phyloP scores from a whole-genome alignment of 2,329 filamentous ascomycete species.

The Nothophaeocryptopus gaeumannii region DNA sequence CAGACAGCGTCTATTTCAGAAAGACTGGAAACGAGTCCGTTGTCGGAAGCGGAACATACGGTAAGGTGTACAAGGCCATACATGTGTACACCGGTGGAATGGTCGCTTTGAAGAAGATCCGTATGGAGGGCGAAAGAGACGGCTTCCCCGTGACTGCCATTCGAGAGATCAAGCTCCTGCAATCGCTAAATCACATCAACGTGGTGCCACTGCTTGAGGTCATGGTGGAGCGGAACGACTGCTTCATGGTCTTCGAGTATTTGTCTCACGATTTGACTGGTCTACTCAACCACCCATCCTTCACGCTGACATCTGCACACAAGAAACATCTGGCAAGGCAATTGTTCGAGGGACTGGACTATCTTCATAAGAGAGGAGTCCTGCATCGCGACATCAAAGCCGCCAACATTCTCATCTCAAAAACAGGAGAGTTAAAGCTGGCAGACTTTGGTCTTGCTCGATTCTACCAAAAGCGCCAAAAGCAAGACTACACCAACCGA shows the following conservation, averaged over 20 bases:
- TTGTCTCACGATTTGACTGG: constrained; percentile 94
- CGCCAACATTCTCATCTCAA: constrained; percentile 93
- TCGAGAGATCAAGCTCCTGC: constrained; percentile 86
- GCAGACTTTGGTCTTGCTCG: constrained; percentile 95
- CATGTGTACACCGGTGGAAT: constrained; percentile 85
- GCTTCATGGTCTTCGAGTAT: constrained; percentile 99
- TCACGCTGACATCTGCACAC: constrained; percentile 77
- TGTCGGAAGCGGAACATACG: constrained; percentile 91
- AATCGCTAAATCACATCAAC: constrained; percentile 77
- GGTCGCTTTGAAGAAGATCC: constrained; percentile 84
- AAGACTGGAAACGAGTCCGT: constrained; percentile 98
- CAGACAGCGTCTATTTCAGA: constrained; percentile 87
- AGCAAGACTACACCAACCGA: constrained; percentile 94
- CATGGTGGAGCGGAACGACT: constrained; percentile 98
- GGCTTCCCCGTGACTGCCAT: constrained; percentile 90
- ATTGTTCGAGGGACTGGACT: constrained; percentile 89
- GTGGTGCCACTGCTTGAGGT: constrained; percentile 82
- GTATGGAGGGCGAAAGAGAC: constrained; percentile 89
- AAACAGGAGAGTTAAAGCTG: constrained; percentile 81
- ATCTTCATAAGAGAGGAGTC: constrained; percentile 88
- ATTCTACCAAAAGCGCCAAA: constrained; percentile 89
- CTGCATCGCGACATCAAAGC: constrained; percentile 97
- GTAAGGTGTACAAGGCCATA: constrained; percentile 90
- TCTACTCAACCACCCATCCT: constrained; percentile 88
- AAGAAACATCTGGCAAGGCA: constrained; percentile 92